Evolutionary conservation across 2,329 filamentous ascomycete species (phyloP), one percentile per base, ranked within the genome.

Genomic region (Pseudogymnoascus sp.): DNA sequence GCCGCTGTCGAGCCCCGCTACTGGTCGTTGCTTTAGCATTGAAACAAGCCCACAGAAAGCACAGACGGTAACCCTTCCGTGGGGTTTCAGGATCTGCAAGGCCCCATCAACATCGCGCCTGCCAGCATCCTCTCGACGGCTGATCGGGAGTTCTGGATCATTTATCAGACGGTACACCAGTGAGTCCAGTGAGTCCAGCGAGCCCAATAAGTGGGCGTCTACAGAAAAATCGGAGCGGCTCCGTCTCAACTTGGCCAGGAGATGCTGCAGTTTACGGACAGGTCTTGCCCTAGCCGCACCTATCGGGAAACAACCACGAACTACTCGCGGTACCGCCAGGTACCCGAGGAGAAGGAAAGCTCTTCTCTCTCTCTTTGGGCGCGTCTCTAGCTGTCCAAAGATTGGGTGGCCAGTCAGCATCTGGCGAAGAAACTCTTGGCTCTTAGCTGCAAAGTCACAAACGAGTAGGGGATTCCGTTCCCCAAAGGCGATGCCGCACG

Each of bases 11-110:
- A 54, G 47, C 6, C 28, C 47, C 47, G 47, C 47, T 9, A 54
- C 28, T 54, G 47, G 47, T 32, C 47, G 47, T 54, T 14, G n/a
- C 25, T 32, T 54, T 54, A 32, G 47, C 47, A 32, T 54, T 54
- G 47, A 54, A 54, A 54, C 47, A 54, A 54, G 47, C 47, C 47
- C 47, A 54, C 47, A 54, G 47, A 54, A 54, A 54, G 47, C 47
- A 54, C 47, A 54, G 47, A 54, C 47, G 28, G 43, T 3, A 30
- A 54, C 43, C n/a, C 43, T 54, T 54, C 25, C 43, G 43, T 54
- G 43, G 43, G 43, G 43, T 54, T 54, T 54, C 28, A 54, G 47
- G 47, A 54, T 54, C 47, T 54, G 47, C 47, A 54, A 54, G 25
- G 43, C 43, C 25, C 43, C 43, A 54, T 32, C 43, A 54, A 54